Conservation (phyloP, 306 rosid species). For the Castanea sativa region DNA sequence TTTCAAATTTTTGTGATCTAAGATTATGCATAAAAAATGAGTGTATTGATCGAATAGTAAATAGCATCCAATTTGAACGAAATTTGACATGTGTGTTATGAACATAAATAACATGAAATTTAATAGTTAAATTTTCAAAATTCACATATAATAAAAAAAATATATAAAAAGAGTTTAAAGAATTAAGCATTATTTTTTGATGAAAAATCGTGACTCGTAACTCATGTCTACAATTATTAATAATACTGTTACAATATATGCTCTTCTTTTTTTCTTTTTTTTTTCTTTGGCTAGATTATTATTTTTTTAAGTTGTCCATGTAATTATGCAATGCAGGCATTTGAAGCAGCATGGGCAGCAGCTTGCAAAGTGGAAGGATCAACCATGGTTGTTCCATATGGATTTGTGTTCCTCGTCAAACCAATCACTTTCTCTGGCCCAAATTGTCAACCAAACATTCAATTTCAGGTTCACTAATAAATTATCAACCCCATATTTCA, state of each 20-base stretch:
- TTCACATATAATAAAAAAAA: too few relatives aligned
- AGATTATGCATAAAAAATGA: too few relatives aligned
- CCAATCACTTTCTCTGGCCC: constrained; percentile 65
- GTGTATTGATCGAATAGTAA: too few relatives aligned
- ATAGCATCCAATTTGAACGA: too few relatives aligned
- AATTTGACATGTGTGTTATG: too few relatives aligned
- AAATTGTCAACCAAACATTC: constrained; percentile 49
- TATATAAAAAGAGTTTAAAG: fast-evolving
- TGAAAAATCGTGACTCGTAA: not conserved
- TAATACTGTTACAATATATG: not conserved
- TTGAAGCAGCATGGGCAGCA: constrained; percentile 64
- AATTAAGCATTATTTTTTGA: not conserved
- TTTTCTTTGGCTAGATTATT: not conserved
- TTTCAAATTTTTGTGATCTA: too few relatives aligned
- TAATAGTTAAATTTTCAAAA: too few relatives aligned
- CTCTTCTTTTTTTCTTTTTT: not conserved
- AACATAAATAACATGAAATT: too few relatives aligned
- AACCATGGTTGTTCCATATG: constrained; percentile 61
- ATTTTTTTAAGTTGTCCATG: not conserved
- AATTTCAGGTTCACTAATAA: constrained; percentile 50
- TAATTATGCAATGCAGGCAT: constrained; percentile 44
- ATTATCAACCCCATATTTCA: not conserved
- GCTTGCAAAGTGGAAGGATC: constrained; percentile 64
- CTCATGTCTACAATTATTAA: not conserved
- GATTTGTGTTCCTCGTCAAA: constrained; percentile 57